Base-by-base conservation (phyloP, 352 stramenopile genomes). In the Phytophthora pistaciae region DNA sequence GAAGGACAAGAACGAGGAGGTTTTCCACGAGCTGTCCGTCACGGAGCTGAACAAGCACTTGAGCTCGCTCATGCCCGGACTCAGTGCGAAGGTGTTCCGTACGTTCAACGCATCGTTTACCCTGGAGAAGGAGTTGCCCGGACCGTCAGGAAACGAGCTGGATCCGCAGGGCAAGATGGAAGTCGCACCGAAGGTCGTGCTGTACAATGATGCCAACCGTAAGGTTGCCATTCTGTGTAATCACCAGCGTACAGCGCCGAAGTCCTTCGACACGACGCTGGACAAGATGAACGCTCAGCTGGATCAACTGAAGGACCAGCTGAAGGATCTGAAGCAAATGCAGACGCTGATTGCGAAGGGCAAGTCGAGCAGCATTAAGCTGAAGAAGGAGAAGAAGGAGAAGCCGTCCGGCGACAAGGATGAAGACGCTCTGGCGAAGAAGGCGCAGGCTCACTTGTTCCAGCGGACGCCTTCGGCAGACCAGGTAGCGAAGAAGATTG, bases 151-250 rank as follows among this genome's bases (percentile, higher is more conserved):
- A 58, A 56, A 80, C 14, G 74, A 84, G 44, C 64, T 95, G 23
- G 86, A 94, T 44, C 77, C 78, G 1, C 67, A 90, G 21, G 85
- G 85, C 10, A 81, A 77, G 27, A 83, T 92, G 79, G 88, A 95
- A 38, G 80, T 87, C 1, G 70, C 88, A 1, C 85, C 94, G 38
- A 99, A 99, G 85, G 93, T 99, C 49, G 92, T 99, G 3, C 86
- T 98, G 71, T 99, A 99, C 91, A 99, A 99, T 68, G 98, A 99
- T 75, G 98, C 98, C n/a, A 99, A 99, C 86, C 92, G 98, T n/a
- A 97, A 99, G 88, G 98, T 99, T 18, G 98, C 98, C 20, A 99
- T 99, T 74, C 79, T 99, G 52, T 99, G 98, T 91, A 99, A 99
- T 86, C 98, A 99, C 84, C 98, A 99, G 78, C 90, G 95, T 52